Evolutionary conservation across 257 asterid species (phyloP), one percentile per base, ranked within the genome.

Genomic region (Przewalskia tangutica): DNA sequence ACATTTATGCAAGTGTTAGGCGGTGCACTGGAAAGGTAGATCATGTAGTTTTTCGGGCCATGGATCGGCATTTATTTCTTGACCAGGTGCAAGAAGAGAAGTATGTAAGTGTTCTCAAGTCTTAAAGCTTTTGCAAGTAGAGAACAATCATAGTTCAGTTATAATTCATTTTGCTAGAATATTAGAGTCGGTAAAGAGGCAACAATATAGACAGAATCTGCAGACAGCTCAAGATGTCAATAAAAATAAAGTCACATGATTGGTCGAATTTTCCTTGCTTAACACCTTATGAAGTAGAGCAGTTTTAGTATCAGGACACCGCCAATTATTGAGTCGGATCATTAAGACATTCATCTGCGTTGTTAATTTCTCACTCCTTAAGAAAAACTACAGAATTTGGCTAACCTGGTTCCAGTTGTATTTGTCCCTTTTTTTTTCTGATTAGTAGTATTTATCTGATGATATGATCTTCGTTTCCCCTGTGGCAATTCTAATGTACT

Each of bases 41-140:
- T 86, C 89, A 91, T 83, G 86, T 95, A 82, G 97, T 91, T 83
- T 96, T 96, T 77, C 95, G 97, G 81, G 98, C 99, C 48, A 92
- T 94, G 95, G 91, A 93, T 83, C 95, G 89, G 79, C 98, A 96
- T 84, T 97, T 93, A 50, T 89, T 95, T 90, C 94, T 95, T 16
- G 95, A 94, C 73, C 93, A 91, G 86, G 91, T 95, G 77, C 99
- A 94, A 88, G 98, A 94, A 86, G 91, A 89, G 91, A 95, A 95
- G 90, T 91, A 91, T 32, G 99, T 96, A 89, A 94, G 99, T 88
- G 70, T 82, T 63, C 50, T 79, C 56, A 59, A 36, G 68, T 64
- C 66, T 65, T 71, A 48, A 82, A 44, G 18, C 12, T 58, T 65
- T 55, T 42, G 10, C n/a, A 7, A 60, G 23, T 18, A 53, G 51